Base-by-base conservation (phyloP, 1,284 basidiomycete species). In the Cutaneotrichosporon cyanovorans region DNA sequence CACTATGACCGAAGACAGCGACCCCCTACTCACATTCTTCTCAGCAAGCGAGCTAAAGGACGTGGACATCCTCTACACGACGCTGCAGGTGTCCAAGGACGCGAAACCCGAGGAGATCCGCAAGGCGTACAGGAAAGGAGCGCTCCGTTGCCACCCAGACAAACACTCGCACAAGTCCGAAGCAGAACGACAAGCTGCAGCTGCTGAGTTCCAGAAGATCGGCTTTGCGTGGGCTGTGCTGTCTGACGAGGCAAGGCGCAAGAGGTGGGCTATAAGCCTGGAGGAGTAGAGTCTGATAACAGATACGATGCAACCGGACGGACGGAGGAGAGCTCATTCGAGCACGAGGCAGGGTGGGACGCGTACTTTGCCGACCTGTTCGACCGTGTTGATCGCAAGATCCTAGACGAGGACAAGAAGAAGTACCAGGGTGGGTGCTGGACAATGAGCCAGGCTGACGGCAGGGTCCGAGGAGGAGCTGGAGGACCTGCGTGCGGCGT, bases 141-240 rank as follows among this genome's bases (percentile, higher is more conserved):
- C 91, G 4, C 80, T 96, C 19, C 62, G 78, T 43, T 80, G 81
- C 66, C 91, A 95, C 63, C 91, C 91, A 5, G 89, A 93, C 74
- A 92, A 92, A 65, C 87, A 89, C 62, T 73, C 80, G 30, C 72
- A 74, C 12, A 78, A 84, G 47, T 73, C 68, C 44, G 78, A 80
- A n/a, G 74, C 73, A 30, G 58, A 78, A 21, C 82, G 81, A 63
- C 78, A 79, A 35, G 77, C 78, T 55, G 81, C 83, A 56, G 79
- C 78, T 11, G 74, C 72, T 52, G 82, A 83, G 67, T 96, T 95
- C 63, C 88, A 92, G 61, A 83, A 87, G 63, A 78, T 95, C 55
- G 87, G 90, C 0, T 93, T 91, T 61, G 87, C 91, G 14, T 96
- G 91, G 69, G 76, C 86, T 1, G 81, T 96, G 0, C 75, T 95